Evolutionary conservation across 2,329 filamentous ascomycete species (phyloP).

Genomic region (Trichoderma arundinaceum): DNA sequence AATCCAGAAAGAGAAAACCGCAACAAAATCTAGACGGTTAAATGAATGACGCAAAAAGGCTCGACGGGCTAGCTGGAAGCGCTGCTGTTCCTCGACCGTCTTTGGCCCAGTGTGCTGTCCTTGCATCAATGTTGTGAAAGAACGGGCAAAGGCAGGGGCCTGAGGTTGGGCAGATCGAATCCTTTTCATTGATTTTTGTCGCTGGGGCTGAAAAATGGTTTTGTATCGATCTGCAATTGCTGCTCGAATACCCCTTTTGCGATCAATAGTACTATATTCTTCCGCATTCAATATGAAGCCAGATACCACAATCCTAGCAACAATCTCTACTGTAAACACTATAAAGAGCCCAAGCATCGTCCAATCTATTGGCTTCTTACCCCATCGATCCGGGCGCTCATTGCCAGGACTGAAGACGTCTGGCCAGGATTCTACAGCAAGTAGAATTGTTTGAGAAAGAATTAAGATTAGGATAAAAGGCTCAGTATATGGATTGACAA

Average conservation of each 20-base stretch:
- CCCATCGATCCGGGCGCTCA: constrained; percentile 68
- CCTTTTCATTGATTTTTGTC: constrained; percentile 69
- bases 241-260: constrained; percentile 73
- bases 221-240: constrained; percentile 78
- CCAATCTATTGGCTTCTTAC: constrained; percentile 73
- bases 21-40: constrained; percentile 92
- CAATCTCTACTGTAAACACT: constrained; percentile 86
- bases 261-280: constrained; percentile 90
- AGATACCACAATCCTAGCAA: constrained; percentile 86
- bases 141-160: constrained; percentile 72
- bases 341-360: constrained; percentile 82
- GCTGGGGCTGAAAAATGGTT: constrained; percentile 80
- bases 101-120: constrained; percentile 60
- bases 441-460: constrained; percentile 82
- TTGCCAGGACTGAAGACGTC: constrained; percentile 70
- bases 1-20: constrained; percentile 94
- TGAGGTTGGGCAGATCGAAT: constrained; percentile 53
- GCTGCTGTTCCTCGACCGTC: constrained; percentile 78
- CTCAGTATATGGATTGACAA: constrained; percentile 87
- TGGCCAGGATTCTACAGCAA: constrained; percentile 80
- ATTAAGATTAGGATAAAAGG: constrained; percentile 87
- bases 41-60: constrained; percentile 95
- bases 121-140: constrained; percentile 80
- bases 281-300: constrained; percentile 88
- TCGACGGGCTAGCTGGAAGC: constrained; percentile 82